Evolutionary conservation across 768 basidiomycete genomes (phyloP).

Genomic region (Psilocybe sp.): DNA sequence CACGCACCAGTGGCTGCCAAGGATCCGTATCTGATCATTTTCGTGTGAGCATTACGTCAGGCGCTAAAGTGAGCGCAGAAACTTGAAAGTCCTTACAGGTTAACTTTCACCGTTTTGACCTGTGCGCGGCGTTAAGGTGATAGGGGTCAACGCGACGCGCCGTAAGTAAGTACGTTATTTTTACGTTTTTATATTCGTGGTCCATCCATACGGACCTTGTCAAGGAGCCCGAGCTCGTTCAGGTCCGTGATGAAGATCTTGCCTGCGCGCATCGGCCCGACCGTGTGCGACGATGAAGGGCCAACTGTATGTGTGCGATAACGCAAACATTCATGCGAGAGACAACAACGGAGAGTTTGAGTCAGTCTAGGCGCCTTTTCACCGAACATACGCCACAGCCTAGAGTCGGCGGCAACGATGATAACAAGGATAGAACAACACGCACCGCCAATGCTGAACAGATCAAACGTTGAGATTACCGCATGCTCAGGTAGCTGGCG

Average conservation of each 20-base stretch:
- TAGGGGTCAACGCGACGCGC: constrained; percentile 1
- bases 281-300: constrained; percentile 51
- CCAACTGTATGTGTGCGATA: constrained; percentile 32
- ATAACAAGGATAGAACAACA: neutral
- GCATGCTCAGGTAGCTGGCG: constrained; percentile 67
- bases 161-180: neutral
- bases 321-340: neutral
- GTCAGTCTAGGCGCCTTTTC: no score
- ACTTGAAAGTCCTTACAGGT: constrained; percentile 61
- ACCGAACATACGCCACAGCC: no score
- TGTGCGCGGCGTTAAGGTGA: constrained; percentile 22
- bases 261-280: constrained; percentile 79
- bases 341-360: no score
- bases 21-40: constrained; percentile 70
- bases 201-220: constrained; percentile 48
- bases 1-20: constrained; percentile 82
- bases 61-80: no score
- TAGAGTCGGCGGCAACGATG: no score
- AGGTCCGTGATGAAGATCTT: constrained; percentile 85
- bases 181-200: neutral
- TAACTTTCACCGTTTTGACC: constrained; percentile 82
- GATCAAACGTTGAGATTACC: constrained; percentile 90
- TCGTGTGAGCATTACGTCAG: neutral
- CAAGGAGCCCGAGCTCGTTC: constrained; percentile 61
- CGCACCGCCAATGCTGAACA: constrained; percentile 88